Evolutionary conservation across 2,329 filamentous ascomycete species (phyloP).

Genomic region (Acephala macrosclerotiorum): DNA sequence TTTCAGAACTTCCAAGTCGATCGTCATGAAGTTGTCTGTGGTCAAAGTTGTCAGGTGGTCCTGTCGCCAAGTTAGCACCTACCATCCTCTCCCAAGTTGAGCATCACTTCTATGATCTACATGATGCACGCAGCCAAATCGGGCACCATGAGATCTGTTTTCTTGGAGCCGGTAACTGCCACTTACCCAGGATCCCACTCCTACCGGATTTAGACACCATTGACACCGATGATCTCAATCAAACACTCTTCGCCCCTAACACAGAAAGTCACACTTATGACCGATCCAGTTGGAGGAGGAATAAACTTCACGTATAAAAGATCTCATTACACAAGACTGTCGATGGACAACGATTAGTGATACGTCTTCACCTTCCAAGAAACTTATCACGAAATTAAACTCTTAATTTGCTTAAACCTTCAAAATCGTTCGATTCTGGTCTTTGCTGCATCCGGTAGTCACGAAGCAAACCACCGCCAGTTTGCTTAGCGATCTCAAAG

Average conservation of each 20-base stretch:
- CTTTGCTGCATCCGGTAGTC: neutral
- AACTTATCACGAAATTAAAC: neutral
- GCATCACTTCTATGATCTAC: too few relatives aligned
- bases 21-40: too few relatives aligned
- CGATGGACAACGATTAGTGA: neutral
- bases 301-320: neutral
- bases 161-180: neutral
- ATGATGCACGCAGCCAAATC: too few relatives aligned
- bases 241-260: neutral
- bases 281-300: neutral
- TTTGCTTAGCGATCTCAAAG: neutral
- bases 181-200: neutral
- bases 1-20: neutral
- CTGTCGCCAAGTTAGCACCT: too few relatives aligned
- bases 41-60: neutral
- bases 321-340: neutral
- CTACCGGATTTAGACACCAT: neutral
- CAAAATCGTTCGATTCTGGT: neutral
- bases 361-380: neutral
- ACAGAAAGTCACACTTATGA: neutral
- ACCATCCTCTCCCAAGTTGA: too few relatives aligned
- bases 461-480: neutral
- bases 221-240: neutral
- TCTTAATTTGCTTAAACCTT: neutral
- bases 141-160: too few relatives aligned